Percentiles rank a stretch among this genome's conserved stretches.
Conservation (phyloP, 1,139 yeast species). For the Pichia sp. region DNA sequence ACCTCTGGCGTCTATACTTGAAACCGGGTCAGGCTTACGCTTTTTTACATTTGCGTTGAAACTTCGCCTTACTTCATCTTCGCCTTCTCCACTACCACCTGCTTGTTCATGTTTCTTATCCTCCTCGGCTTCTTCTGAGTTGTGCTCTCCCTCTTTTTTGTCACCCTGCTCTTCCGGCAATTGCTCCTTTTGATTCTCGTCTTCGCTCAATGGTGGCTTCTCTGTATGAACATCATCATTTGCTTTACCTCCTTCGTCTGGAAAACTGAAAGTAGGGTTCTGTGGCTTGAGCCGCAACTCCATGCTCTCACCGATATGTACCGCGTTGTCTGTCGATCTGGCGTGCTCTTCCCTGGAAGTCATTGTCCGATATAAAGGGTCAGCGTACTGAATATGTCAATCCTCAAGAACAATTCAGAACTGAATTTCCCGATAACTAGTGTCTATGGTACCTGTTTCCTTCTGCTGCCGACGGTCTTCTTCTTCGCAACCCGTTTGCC, state of each 20-base stretch:
- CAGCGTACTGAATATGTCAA: too few species aligned
- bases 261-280: constrained; percentile 25
- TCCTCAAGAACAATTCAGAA: too few species aligned
- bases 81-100: neutral
- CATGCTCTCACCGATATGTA: constrained; percentile 15
- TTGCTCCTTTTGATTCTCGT: neutral
- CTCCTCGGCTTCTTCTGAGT: neutral
- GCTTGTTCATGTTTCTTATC: neutral
- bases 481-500: too few species aligned
- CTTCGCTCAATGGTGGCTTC: constrained; percentile 2
- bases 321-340: neutral
- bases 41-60: neutral
- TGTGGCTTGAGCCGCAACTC: constrained; percentile 27
- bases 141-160: neutral
- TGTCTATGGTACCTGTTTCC: too few species aligned
- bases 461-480: too few species aligned
- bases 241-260: neutral
- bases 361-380: neutral
- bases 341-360: neutral
- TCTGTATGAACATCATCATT: constrained; percentile 2
- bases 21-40: constrained; percentile 9
- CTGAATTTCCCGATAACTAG: too few species aligned
- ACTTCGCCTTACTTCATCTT: constrained; percentile 1
- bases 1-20: constrained; percentile 14
- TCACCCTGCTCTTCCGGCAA: constrained; percentile 1